Base-by-base conservation (phyloP, 2,329 filamentous ascomycete species). In the Acrocalymma vagum region DNA sequence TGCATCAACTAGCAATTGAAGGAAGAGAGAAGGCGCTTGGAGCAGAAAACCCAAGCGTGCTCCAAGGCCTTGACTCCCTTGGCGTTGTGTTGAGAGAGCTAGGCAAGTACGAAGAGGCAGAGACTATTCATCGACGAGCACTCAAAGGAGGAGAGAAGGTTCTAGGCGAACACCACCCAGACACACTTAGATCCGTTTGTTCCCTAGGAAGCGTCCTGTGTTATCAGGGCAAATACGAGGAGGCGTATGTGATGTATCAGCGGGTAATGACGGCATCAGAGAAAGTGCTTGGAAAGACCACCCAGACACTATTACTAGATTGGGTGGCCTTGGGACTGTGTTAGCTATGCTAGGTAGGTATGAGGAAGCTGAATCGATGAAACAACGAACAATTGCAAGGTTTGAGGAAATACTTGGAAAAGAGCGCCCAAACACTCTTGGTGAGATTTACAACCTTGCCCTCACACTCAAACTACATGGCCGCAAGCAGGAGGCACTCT, bases 91-190 rank as follows among this genome's bases (percentile, higher is more conserved):
- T 48, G 15, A 13, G n/a, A n/a, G 1, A 6, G 10, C 39, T 39
- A 29, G 34, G 29, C 2, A 36, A 39, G 24, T 42, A 42, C 23
- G 18, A 36, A 1, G 46, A 50, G 17, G 32, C 48, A 13, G 45
- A 49, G 29, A 28, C 22, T 17, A 23, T 51, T 13, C 13, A 39
- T 14, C 38, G 31, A 25, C 29, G 33, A 40, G 38, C 27, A 26
- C 16, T 49, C 26, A 42, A 46, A 27, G 30, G 42, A 17, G n/a
- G 34, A 16, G 42, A 46, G 42, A 36, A 36, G 29, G 22, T 13
- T 11, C 35, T 53, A 9, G 49, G 42, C 3, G 13, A 14, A 22
- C 9, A 34, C 2, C 45, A 52, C 27, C 29, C 33, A 6, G 11
- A 27, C 8, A 51, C 37, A 23, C 29, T 51, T 11, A 17, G 5